Conservation (phyloP, 2,329 filamentous ascomycete species). For the Coleophoma cylindrospora region DNA sequence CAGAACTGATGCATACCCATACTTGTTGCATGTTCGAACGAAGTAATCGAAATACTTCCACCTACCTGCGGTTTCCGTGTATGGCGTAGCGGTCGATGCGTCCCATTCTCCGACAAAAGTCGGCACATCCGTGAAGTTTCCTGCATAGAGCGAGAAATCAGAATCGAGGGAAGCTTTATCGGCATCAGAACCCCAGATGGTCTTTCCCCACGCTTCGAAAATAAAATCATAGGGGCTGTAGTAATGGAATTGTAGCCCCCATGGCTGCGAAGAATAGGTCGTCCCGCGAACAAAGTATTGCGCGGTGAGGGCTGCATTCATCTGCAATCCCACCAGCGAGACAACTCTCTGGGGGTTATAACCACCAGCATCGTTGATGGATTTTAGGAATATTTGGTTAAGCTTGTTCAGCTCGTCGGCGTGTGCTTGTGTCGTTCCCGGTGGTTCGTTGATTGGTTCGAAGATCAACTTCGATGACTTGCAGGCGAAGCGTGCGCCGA, state of each 20-base stretch:
- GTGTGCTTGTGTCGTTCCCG: conserved; percentile 44
- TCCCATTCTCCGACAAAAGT: conserved; percentile 55
- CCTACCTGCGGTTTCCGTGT: conserved; percentile 47
- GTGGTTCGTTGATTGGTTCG: conserved; percentile 56
- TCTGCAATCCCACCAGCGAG: conserved; percentile 44
- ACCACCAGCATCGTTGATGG: conserved; percentile 47
- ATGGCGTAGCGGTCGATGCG: conserved; percentile 34
- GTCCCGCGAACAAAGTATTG: conserved; percentile 46
- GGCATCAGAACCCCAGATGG: conserved; percentile 50
- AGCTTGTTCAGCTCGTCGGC: conserved; percentile 47
- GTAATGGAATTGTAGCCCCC: conserved; percentile 58
- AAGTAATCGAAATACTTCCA: conserved; percentile 55
- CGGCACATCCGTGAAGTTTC: conserved; percentile 50
- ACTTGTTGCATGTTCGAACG: conserved; percentile 39
- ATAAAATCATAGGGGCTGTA: conserved; percentile 50
- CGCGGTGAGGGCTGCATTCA: conserved; percentile 47
- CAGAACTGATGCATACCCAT: conserved; percentile 44
- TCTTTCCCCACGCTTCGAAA: conserved; percentile 51
- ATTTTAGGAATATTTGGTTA: conserved; percentile 50
- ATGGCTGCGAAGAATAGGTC: conserved; percentile 46
- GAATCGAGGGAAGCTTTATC: conserved; percentile 44
- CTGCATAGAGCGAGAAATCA: conserved; percentile 45
- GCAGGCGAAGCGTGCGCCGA: conserved; percentile 47
- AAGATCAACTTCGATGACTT: conserved; percentile 49
- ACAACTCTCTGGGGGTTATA: conserved; percentile 51